Percentiles rank a stretch among this genome's conserved stretches.
These are phyloP conservation scores for Candida sp. DNA, from an alignment of 1,139 yeast species.

Conservation along the genomic window DNA sequence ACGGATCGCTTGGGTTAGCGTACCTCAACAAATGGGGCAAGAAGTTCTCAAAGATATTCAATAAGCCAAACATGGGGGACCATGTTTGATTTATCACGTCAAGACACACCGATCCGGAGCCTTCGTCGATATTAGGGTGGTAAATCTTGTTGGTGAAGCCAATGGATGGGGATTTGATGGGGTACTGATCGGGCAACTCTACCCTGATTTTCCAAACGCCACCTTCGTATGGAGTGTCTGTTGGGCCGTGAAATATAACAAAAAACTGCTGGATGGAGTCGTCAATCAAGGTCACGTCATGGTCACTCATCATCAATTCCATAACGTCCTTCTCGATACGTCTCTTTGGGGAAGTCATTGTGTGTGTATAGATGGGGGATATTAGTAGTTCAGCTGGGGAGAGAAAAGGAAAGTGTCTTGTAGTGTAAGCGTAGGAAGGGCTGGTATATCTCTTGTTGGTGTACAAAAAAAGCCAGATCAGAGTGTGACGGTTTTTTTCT, in stretches of 20 bases:
- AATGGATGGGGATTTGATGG: constrained; percentile 94
- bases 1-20: constrained; percentile 95
- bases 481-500: no score
- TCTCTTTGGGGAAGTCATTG: constrained; percentile 78
- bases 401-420: not conserved
- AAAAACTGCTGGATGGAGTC: constrained; percentile 92
- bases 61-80: constrained; percentile 97
- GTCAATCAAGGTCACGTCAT: constrained; percentile 82
- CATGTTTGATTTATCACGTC: constrained; percentile 98
- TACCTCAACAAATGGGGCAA: constrained; percentile 90
- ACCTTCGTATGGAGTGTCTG: constrained; percentile 86
- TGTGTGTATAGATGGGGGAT: not conserved
- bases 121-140: constrained; percentile 93
- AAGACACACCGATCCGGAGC: constrained; percentile 92
- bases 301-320: constrained; percentile 97
- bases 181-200: constrained; percentile 95
- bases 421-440: not conserved
- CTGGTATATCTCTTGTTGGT: no score
- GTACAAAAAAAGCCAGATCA: no score
- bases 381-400: not conserved
- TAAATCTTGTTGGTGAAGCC: constrained; percentile 92
- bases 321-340: constrained; percentile 96
- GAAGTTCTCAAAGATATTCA: constrained; percentile 92
- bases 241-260: constrained; percentile 88
- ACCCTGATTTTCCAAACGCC: constrained; percentile 95